Evolutionary conservation across 768 basidiomycete genomes (phyloP).

Genomic region (Porpolomopsis calyptriformis): DNA sequence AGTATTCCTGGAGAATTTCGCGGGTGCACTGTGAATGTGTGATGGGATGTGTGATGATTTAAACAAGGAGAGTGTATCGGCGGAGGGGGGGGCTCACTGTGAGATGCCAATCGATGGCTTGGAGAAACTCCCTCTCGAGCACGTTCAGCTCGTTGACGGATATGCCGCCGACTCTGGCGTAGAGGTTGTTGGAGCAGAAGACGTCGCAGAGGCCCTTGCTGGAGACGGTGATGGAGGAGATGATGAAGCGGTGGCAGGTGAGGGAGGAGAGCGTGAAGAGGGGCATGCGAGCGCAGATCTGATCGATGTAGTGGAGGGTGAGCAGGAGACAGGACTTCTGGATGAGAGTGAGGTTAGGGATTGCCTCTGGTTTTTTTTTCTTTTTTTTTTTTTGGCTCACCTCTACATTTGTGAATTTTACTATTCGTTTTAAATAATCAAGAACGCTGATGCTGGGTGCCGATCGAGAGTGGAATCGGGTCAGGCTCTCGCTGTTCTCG

Average conservation of each 20-base stretch:
- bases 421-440: conserved; percentile 91
- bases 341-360: conserved; percentile 5
- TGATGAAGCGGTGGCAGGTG: conserved; percentile 96
- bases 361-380: too few relatives aligned
- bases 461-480: conserved; percentile 92
- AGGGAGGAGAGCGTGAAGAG: conserved; percentile 90
- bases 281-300: conserved; percentile 79
- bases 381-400: too few relatives aligned
- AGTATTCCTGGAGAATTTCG: conserved; percentile 87
- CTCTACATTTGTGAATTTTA: conserved; percentile 93
- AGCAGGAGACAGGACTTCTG: conserved; percentile 75
- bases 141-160: conserved; percentile 84
- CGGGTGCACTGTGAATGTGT: conserved; percentile 61
- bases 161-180: conserved; percentile 95
- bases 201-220: conserved; percentile 93
- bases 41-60: conserved; percentile 16
- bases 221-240: conserved; percentile 84
- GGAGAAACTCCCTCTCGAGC: conserved; percentile 89
- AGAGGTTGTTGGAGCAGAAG: conserved; percentile 90
- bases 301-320: conserved; percentile 84
- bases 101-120: conserved; percentile 87
- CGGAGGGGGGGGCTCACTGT: conserved; percentile 55
- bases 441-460: conserved; percentile 79
- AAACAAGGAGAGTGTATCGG: not conserved
- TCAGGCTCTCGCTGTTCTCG: conserved; percentile 65